Percentiles rank a stretch among this genome's conserved stretches.
Evolutionary conservation across 176 grass and related monocot species (phyloP).

Genomic region (Oropetium thomaeum): DNA sequence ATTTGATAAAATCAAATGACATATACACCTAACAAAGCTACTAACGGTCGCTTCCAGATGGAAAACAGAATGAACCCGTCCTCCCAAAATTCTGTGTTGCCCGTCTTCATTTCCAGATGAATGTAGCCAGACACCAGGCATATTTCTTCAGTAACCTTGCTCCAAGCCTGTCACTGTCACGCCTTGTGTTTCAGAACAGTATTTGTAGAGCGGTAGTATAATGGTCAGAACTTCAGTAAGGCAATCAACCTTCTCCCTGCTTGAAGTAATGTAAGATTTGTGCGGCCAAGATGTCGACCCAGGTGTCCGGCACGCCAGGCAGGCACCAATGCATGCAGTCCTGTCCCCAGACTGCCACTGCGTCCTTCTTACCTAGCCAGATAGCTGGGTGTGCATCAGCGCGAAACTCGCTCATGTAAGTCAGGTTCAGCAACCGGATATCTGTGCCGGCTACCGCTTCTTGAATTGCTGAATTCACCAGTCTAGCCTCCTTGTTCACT

Average conservation of each 20-base stretch:
- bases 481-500: constrained; percentile 74
- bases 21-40: background rate
- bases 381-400: constrained; percentile 83
- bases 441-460: constrained; percentile 37
- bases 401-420: constrained; percentile 87
- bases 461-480: constrained; percentile 57
- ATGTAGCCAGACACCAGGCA: background rate
- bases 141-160: background rate
- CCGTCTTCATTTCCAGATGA: background rate
- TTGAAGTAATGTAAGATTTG: constrained; percentile 57
- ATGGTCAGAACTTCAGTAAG: background rate
- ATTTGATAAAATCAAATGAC: background rate
- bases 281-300: constrained; percentile 73
- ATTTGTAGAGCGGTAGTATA: background rate
- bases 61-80: background rate
- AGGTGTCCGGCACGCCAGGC: constrained; percentile 83
- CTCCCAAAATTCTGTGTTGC: background rate
- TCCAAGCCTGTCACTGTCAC: background rate
- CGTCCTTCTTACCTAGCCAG: constrained; percentile 92
- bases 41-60: background rate
- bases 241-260: constrained; percentile 11
- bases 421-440: constrained; percentile 79
- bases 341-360: constrained; percentile 79
- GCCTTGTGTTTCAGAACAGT: background rate
- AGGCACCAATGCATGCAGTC: constrained; percentile 99